A percentile compares a stretch with the other conserved stretches of the same genome.
Evolutionary conservation across 148 eudicot genomes (phyloP).

Genomic region (Pharnaceum exiguum): DNA sequence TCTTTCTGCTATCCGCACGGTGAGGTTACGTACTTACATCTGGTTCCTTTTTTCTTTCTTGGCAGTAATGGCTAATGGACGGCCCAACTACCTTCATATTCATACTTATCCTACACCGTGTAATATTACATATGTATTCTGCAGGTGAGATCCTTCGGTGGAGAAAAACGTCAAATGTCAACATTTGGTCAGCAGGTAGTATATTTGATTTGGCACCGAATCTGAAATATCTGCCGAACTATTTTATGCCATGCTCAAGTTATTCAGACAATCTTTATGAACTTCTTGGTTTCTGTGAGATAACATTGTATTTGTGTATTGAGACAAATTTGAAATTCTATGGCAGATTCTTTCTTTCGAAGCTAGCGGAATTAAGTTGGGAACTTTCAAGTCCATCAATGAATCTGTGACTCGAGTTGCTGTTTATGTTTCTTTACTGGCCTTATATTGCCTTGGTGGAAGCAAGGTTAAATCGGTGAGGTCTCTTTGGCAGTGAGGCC

Average conservation of each 20-base stretch:
- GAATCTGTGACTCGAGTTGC: slow-evolving; percentile 90
- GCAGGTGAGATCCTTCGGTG: slow-evolving; percentile 96
- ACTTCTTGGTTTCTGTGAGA: neutral
- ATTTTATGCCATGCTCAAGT: neutral
- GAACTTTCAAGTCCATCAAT: slow-evolving; percentile 74
- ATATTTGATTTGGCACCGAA: neutral
- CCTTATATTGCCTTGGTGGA: slow-evolving; percentile 90
- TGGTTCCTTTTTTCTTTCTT: slow-evolving; percentile 2
- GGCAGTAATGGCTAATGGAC: neutral
- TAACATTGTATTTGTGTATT: slow-evolving; percentile 10
- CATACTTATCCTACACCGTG: slow-evolving; percentile 12
- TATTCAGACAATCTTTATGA: neutral
- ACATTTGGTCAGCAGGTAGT: slow-evolving; percentile 81
- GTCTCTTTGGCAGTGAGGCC: slow-evolving; percentile 3
- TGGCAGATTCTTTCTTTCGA: slow-evolving; percentile 73
- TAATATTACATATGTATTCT: slow-evolving; percentile 13
- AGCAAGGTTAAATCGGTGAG: slow-evolving; percentile 94
- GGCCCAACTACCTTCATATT: neutral
- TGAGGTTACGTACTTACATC: slow-evolving; percentile 46
- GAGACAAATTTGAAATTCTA: slow-evolving; percentile 12
- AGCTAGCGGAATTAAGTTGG: slow-evolving; percentile 83
- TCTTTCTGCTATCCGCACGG: slow-evolving; percentile 93
- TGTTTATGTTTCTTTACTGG: slow-evolving; percentile 80
- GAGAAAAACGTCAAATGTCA: slow-evolving; percentile 95
- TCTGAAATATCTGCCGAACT: neutral